phyloP scores from a whole-genome alignment of 148 eudicot species.

The Oxyria digyna region DNA sequence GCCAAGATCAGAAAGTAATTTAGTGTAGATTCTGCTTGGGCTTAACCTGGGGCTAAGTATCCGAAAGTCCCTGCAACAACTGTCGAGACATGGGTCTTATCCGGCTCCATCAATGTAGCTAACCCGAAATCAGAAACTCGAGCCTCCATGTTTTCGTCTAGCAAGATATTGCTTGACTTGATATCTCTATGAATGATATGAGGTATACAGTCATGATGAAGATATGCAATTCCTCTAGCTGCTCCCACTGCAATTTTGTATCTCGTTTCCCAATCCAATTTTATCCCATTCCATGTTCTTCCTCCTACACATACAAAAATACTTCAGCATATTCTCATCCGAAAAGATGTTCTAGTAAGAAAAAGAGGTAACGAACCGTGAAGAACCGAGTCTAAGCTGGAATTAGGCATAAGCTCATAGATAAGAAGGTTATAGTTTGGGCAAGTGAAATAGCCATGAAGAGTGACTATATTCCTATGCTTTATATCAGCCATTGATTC shows the following conservation, averaged over 20 bases:
- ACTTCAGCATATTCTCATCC: no score
- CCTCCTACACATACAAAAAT: background rate
- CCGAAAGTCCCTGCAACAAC: slow-evolving; percentile 88
- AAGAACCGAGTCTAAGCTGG: slow-evolving; percentile 55
- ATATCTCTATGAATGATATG: no score
- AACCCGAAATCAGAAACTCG: slow-evolving; percentile 83
- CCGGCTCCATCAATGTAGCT: slow-evolving; percentile 83
- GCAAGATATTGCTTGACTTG: slow-evolving; percentile 84
- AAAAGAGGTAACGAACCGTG: slow-evolving; percentile 67
- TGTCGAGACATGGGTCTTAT: slow-evolving; percentile 86
- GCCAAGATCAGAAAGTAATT: no score
- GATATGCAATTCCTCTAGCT: slow-evolving; percentile 83
- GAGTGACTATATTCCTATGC: slow-evolving; percentile 72
- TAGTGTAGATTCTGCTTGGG: background rate
- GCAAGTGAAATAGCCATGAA: slow-evolving; percentile 75
- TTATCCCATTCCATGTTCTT: slow-evolving; percentile 2
- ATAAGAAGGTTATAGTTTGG: slow-evolving; percentile 75
- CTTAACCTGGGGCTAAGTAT: slow-evolving; percentile 78
- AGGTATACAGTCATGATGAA: slow-evolving; percentile 95
- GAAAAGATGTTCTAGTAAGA: no score
- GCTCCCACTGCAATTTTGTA: slow-evolving; percentile 82
- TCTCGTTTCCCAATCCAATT: slow-evolving; percentile 63
- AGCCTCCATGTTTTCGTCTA: slow-evolving; percentile 71
- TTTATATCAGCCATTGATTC: slow-evolving; percentile 91
- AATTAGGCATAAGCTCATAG: slow-evolving; percentile 89